Evolutionary conservation across 2,329 filamentous ascomycete genomes (phyloP).

Genomic region (Fusarium avenaceum): DNA sequence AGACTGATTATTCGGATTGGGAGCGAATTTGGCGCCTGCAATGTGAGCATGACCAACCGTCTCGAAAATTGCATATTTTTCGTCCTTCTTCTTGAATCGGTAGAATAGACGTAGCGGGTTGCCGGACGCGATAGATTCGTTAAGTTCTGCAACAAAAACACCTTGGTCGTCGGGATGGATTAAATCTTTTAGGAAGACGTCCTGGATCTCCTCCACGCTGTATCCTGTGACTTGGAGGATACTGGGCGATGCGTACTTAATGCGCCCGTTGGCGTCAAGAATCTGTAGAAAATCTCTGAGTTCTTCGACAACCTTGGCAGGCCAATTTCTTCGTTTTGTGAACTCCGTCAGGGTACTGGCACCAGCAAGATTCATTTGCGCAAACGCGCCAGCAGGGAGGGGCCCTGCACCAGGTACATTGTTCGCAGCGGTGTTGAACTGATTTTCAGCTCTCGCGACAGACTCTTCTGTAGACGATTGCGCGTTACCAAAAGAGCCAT

Average conservation of each 20-base stretch:
- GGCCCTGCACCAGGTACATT: slow-evolving; percentile 59
- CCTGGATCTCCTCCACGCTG: slow-evolving; percentile 75
- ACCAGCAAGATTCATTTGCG: slow-evolving; percentile 52
- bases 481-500: slow-evolving; percentile 42
- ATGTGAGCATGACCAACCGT: slow-evolving; percentile 94
- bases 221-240: slow-evolving; percentile 82
- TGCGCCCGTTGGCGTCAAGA: slow-evolving; percentile 84
- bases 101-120: slow-evolving; percentile 87
- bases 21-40: slow-evolving; percentile 74
- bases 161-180: slow-evolving; percentile 88
- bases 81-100: slow-evolving; percentile 81
- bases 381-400: slow-evolving; percentile 57
- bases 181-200: slow-evolving; percentile 82
- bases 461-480: slow-evolving; percentile 49
- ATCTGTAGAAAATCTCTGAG: slow-evolving; percentile 91
- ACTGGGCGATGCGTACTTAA: slow-evolving; percentile 88
- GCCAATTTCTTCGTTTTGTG: slow-evolving; percentile 79
- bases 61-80: slow-evolving; percentile 84
- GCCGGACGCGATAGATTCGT: slow-evolving; percentile 87
- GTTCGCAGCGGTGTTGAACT: slow-evolving; percentile 54
- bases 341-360: slow-evolving; percentile 68
- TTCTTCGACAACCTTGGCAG: slow-evolving; percentile 89
- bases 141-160: slow-evolving; percentile 88
- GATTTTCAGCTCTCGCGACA: slow-evolving; percentile 52
- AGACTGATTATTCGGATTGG: slow-evolving; percentile 73